Evolutionary conservation across 495 filamentous ascomycete genomes (phyloP), one percentile per base, ranked within the genome.

Genomic region (Podospora anserina): DNA sequence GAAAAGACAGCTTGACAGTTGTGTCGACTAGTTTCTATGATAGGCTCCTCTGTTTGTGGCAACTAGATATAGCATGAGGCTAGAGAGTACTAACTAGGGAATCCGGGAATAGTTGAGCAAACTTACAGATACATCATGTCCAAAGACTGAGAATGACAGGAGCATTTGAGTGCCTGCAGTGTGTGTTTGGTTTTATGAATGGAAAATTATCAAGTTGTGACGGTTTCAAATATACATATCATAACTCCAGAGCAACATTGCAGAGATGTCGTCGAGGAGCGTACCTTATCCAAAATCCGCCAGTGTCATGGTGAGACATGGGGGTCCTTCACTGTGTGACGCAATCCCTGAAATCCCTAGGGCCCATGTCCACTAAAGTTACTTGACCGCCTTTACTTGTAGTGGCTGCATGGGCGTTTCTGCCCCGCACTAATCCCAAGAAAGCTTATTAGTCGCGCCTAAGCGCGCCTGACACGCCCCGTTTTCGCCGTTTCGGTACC

Each of bases 11-110:
- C 16, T 64, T 86, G 61, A 74, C 84, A 3, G 83, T 87, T 70
- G 83, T 96, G 11, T 93, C 91, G 28, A 94, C 91, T 26, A 97
- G 93, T 79, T 97, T 97, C 74, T 97, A 97, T 75, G 93, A 97
- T 80, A 87, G 84, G 71, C 78, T 91, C 66, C 71, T 97, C 18
- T 96, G 90, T 79, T 70, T 93, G n/a, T 97, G 94, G 94, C 79
- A 82, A 59, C 78, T 84, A 71, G 78, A 74, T 4, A 32, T 65
- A 39, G 15, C 15, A 19, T 65, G 44, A 49, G 2, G 15, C 15
- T 11, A 49, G 7, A 13, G 13, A 49, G 39, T 11, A 32, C 23
- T 23, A 23, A 2, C 1, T 23, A 23, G 23, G 23, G 23, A 23
- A 23, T 23, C 23, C 0, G 23, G 23, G 23, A 2, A 23, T 23